phyloP scores from a whole-genome alignment of 768 basidiomycete genomes.

The Symmetrospora coprosmae region DNA sequence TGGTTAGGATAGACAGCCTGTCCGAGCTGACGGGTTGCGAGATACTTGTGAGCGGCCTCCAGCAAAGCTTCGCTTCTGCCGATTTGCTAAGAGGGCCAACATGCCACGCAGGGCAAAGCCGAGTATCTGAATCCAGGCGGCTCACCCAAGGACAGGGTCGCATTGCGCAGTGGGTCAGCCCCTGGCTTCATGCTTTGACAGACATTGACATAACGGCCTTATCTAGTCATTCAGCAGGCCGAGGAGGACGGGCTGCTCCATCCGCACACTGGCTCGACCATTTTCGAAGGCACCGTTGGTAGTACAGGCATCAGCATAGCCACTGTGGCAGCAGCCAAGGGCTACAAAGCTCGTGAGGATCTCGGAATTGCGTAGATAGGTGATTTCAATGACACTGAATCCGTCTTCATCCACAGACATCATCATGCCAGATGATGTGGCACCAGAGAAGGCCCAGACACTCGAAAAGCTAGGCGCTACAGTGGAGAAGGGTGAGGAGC shows the following conservation, averaged over 20 bases:
- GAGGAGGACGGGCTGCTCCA: conserved; percentile 65
- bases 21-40: conserved; percentile 84
- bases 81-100: not conserved
- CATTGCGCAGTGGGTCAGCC: conserved; percentile 55
- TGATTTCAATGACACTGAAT: no score
- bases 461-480: conserved; percentile 68
- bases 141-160: conserved; percentile 96
- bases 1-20: conserved; percentile 77
- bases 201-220: not conserved
- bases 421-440: conserved; percentile 78
- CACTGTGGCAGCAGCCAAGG: conserved; percentile 50
- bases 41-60: conserved; percentile 47
- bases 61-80: not conserved
- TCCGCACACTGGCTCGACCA: conserved; percentile 74
- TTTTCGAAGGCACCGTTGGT: conserved; percentile 94
- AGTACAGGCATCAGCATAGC: conserved; percentile 94
- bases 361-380: no score
- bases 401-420: conserved; percentile 51
- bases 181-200: no score
- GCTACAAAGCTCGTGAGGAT: conserved; percentile 29
- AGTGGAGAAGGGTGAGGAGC: conserved; percentile 50
- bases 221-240: conserved; percentile 80
- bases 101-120: conserved; percentile 55
- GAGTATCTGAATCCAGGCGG: conserved; percentile 98
- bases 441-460: conserved; percentile 77